Evolutionary conservation across 2,329 filamentous ascomycete genomes (phyloP).

Genomic region (Dactylellina drechsleri): DNA sequence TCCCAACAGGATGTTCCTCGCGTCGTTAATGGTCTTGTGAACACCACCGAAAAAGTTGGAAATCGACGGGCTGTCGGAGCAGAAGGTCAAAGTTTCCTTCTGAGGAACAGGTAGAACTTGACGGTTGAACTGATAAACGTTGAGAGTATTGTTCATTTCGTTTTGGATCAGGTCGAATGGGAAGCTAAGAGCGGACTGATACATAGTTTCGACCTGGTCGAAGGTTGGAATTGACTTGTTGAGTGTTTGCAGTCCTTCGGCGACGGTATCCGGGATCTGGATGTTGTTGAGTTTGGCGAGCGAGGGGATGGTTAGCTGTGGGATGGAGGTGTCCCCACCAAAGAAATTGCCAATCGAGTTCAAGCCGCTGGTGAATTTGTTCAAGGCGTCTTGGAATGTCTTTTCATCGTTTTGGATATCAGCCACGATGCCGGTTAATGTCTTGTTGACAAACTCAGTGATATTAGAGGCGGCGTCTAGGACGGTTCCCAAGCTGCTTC

Average conservation of each 20-base stretch:
- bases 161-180: conserved; percentile 80
- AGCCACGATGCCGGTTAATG: conserved; percentile 63
- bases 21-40: conserved; percentile 72
- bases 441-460: conserved; percentile 70
- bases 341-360: conserved; percentile 68
- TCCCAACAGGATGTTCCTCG: conserved; percentile 79
- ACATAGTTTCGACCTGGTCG: conserved; percentile 81
- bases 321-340: conserved; percentile 63
- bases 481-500: conserved; percentile 79
- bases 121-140: conserved; percentile 80
- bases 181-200: conserved; percentile 72
- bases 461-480: conserved; percentile 72
- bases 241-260: conserved; percentile 72
- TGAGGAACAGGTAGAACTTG: conserved; percentile 81
- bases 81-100: conserved; percentile 86
- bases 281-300: conserved; percentile 76
- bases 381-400: conserved; percentile 63
- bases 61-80: conserved; percentile 83
- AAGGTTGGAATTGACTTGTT: conserved; percentile 86
- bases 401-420: conserved; percentile 66
- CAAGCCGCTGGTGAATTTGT: conserved; percentile 67
- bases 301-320: conserved; percentile 72
- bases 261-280: conserved; percentile 70
- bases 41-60: conserved; percentile 83
- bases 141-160: conserved; percentile 76